Evolutionary conservation across 495 filamentous ascomycete genomes (phyloP).

Genomic region (Trichoderma virens): DNA sequence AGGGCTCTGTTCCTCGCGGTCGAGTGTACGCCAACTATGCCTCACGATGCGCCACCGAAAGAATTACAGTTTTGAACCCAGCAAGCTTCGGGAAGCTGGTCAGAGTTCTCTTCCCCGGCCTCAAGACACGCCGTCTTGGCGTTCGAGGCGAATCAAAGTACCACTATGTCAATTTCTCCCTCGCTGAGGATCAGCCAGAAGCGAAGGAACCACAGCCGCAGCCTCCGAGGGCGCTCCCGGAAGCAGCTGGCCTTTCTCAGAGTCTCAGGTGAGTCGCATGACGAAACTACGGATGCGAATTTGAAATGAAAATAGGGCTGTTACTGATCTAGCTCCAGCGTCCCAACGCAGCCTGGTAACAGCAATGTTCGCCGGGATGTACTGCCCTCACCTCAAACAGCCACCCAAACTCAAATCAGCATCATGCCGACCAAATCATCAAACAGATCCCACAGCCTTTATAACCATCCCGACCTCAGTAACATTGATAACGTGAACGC

Average conservation of each 20-base stretch:
- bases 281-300: background rate
- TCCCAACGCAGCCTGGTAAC: conserved; percentile 15
- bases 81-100: conserved; percentile 97
- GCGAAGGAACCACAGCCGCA: conserved; percentile 28
- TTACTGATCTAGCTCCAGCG: conserved; percentile 13
- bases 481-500: conserved; percentile 37
- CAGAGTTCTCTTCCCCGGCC: conserved; percentile 86
- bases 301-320: background rate
- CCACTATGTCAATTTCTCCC: conserved; percentile 84
- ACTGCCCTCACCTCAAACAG: conserved; percentile 15
- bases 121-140: conserved; percentile 84
- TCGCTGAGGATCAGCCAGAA: conserved; percentile 55
- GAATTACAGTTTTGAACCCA: conserved; percentile 88
- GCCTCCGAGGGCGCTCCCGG: conserved; percentile 29
- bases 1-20: conserved; percentile 79
- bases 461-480: conserved; percentile 41
- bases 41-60: conserved; percentile 78
- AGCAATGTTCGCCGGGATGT: background rate
- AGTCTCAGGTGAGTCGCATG: conserved; percentile 30
- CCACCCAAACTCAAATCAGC: background rate
- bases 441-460: conserved; percentile 34
- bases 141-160: conserved; percentile 97
- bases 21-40: conserved; percentile 93
- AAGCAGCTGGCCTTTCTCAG: conserved; percentile 28
- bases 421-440: background rate